Conservation (phyloP, 805 yeast species). For the Candida caryicola region DNA sequence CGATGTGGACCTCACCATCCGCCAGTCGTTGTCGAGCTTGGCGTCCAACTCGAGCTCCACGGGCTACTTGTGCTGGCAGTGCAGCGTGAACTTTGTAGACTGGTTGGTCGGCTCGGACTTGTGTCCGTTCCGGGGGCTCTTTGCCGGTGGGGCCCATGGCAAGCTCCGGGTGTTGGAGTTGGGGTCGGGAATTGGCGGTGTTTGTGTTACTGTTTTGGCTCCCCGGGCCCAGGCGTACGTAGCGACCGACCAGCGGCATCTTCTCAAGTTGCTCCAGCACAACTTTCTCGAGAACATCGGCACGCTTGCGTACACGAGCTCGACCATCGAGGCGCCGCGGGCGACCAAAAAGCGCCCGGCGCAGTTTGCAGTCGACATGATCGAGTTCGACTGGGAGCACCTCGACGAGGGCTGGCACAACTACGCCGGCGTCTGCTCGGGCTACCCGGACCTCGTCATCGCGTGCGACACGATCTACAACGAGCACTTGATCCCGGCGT, state of each 20-base stretch:
- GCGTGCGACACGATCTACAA: constrained; percentile 70
- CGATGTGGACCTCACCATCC: constrained; percentile 25
- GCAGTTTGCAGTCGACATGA: constrained; percentile 34
- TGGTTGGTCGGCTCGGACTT: constrained; percentile 44
- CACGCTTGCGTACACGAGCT: constrained; percentile 9
- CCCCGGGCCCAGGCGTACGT: constrained; percentile 35
- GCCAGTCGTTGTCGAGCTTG: constrained; percentile 33
- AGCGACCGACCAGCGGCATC: constrained; percentile 58
- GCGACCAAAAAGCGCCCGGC: constrained; percentile 5
- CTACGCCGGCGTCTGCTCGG: constrained; percentile 11
- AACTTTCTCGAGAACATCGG: constrained; percentile 45
- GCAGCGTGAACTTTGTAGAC: constrained; percentile 46
- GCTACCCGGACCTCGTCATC: constrained; percentile 45
- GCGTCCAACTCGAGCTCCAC: constrained; percentile 47
- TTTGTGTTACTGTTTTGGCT: constrained; percentile 43
- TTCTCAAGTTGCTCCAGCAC: constrained; percentile 46
- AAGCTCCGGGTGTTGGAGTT: constrained; percentile 45
- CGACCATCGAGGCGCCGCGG: constrained; percentile 6
- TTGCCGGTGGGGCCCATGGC: constrained; percentile 4
- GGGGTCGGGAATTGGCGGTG: constrained; percentile 62
- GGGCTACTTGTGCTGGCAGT: constrained; percentile 64
- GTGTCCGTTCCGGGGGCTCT: constrained; percentile 24
- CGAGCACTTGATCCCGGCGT: constrained; percentile 51
- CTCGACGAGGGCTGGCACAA: constrained; percentile 32
- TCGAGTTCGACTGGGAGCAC: constrained; percentile 64